Evolutionary conservation across 768 basidiomycete genomes (phyloP).

Genomic region (Imleria badia): DNA sequence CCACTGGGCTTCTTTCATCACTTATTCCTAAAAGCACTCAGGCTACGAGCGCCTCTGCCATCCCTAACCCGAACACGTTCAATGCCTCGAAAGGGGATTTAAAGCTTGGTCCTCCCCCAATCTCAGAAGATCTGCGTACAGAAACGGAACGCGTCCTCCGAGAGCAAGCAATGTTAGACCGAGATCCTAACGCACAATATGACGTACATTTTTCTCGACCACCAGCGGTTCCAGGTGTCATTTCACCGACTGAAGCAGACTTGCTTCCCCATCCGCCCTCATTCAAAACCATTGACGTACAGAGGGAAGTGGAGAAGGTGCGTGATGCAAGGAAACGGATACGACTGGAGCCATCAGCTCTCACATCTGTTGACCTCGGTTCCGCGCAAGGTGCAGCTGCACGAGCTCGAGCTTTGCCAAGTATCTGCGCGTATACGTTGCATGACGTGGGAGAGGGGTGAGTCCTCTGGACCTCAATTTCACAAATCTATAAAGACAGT

Average conservation of each 20-base stretch:
- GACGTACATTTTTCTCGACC: constrained; percentile 59
- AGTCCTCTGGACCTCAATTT: constrained; percentile 24
- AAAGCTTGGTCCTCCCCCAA: constrained; percentile 81
- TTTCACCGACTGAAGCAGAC: constrained; percentile 67
- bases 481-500: constrained; percentile 8
- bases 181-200: constrained; percentile 64
- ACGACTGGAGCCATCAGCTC: constrained; percentile 73
- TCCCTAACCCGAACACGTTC: constrained; percentile 68
- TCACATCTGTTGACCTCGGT: constrained; percentile 55
- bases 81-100: constrained; percentile 75
- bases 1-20: constrained; percentile 78
- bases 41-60: constrained; percentile 30
- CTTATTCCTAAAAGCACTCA: constrained; percentile 66
- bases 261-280: constrained; percentile 77
- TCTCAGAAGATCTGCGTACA: constrained; percentile 73
- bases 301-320: constrained; percentile 86
- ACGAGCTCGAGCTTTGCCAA: constrained; percentile 74
- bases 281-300: constrained; percentile 85
- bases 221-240: constrained; percentile 50
- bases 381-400: constrained; percentile 55
- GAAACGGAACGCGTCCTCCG: constrained; percentile 80
- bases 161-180: constrained; percentile 78
- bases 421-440: constrained; percentile 92
- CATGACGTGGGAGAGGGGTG: constrained; percentile 97
- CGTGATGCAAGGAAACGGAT: constrained; percentile 92